Percentiles rank a stretch among this genome's conserved stretches.
Evolutionary conservation across 345 rosid genomes (phyloP).

Genomic region (Ceriops zippeliana): DNA sequence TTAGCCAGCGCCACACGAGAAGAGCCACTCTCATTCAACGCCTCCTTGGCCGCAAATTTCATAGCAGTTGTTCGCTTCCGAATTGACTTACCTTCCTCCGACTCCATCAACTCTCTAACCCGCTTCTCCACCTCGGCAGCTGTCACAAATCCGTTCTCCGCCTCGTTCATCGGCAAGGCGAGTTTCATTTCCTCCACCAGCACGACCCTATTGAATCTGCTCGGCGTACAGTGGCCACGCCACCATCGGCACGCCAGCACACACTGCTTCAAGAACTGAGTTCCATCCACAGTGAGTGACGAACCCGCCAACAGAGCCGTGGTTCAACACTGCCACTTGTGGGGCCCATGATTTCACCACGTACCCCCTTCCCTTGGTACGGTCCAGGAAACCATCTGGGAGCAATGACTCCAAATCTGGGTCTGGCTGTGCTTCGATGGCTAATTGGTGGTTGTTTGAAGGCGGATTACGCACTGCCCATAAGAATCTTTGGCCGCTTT

Average conservation of each 20-base stretch:
- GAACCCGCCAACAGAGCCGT: slow-evolving; percentile 49
- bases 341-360: slow-evolving; percentile 62
- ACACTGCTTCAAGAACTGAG: slow-evolving; percentile 51
- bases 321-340: slow-evolving; percentile 49
- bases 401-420: slow-evolving; percentile 20
- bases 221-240: slow-evolving; percentile 59
- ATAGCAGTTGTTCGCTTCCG: slow-evolving; percentile 22
- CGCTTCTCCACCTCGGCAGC: slow-evolving; percentile 46
- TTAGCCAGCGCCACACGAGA: slow-evolving; percentile 27
- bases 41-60: slow-evolving; percentile 43
- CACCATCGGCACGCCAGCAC: slow-evolving; percentile 50
- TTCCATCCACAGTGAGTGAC: slow-evolving; percentile 82
- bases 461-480: slow-evolving; percentile 49
- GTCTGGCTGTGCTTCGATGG: slow-evolving; percentile 8
- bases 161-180: slow-evolving; percentile 41
- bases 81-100: slow-evolving; percentile 25
- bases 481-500: slow-evolving; percentile 39
- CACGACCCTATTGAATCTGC: slow-evolving; percentile 32
- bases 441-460: background rate
- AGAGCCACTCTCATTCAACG: slow-evolving; percentile 38
- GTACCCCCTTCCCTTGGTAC: slow-evolving; percentile 40
- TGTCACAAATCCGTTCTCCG: slow-evolving; percentile 41
- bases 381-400: slow-evolving; percentile 37
- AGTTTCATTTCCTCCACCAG: slow-evolving; percentile 56
- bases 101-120: slow-evolving; percentile 50